Percentiles rank a stretch among this genome's conserved stretches.
Conservation (phyloP, 495 filamentous ascomycete species). For the Copromyces sp. region DNA sequence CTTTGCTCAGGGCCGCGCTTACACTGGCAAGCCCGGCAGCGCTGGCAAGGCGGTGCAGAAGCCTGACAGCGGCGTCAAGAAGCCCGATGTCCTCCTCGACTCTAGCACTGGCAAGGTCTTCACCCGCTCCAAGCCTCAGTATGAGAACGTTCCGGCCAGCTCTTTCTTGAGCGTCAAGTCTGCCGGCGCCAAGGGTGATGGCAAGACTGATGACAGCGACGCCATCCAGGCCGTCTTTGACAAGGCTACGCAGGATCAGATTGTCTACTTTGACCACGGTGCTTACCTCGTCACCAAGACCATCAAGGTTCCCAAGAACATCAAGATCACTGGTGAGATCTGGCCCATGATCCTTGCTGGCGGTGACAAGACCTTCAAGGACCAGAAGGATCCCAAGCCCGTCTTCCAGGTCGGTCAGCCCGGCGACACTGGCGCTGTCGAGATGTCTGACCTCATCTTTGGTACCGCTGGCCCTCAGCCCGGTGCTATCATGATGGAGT, state of each 20-base stretch:
- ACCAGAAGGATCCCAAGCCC: slow-evolving; percentile 57
- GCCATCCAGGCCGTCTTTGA: slow-evolving; percentile 65
- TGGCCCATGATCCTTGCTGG: slow-evolving; percentile 84
- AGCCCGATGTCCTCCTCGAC: slow-evolving; percentile 50
- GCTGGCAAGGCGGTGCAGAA: slow-evolving; percentile 41
- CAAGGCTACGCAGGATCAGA: slow-evolving; percentile 45
- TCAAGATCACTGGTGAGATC: slow-evolving; percentile 80
- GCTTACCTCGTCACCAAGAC: slow-evolving; percentile 79
- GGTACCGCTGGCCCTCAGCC: slow-evolving; percentile 67
- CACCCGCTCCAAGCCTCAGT: slow-evolving; percentile 65
- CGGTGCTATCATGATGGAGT: slow-evolving; percentile 82
- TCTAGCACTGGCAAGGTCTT: slow-evolving; percentile 42
- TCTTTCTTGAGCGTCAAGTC: slow-evolving; percentile 68
- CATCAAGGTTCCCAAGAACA: slow-evolving; percentile 68
- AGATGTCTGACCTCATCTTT: slow-evolving; percentile 79
- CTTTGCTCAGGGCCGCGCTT: slow-evolving; percentile 67
- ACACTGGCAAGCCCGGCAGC: slow-evolving; percentile 35
- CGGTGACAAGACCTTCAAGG: slow-evolving; percentile 54
- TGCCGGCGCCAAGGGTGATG: slow-evolving; percentile 72
- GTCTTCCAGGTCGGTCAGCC: slow-evolving; percentile 70
- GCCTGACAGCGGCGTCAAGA: slow-evolving; percentile 36
- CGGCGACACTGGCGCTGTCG: slow-evolving; percentile 68
- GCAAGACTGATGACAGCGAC: slow-evolving; percentile 55
- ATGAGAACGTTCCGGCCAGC: slow-evolving; percentile 45
- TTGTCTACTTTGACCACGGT: slow-evolving; percentile 90